A percentile compares a stretch with the other conserved stretches of the same genome.
Conservation (phyloP, 2,329 filamentous ascomycete genomes). For the Ramularia collo-cygni region DNA sequence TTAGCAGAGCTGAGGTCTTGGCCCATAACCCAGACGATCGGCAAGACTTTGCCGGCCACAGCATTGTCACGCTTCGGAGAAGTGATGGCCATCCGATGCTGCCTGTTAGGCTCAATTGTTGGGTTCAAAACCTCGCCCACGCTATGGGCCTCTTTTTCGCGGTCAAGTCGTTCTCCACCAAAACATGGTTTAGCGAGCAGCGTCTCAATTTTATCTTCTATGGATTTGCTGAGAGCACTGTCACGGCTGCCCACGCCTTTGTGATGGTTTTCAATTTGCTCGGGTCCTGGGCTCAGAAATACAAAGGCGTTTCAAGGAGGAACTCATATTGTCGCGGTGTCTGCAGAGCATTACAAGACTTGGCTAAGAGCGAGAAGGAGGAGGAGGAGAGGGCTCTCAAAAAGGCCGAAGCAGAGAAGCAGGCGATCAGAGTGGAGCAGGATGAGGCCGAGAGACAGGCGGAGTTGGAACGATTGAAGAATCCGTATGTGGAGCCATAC, state of each 20-base stretch:
- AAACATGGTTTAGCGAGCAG: not conserved
- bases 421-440: not conserved
- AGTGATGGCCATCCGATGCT: slow-evolving; percentile 8
- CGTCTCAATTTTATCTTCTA: slow-evolving; percentile 15
- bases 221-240: slow-evolving; percentile 22
- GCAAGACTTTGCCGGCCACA: slow-evolving; percentile 7
- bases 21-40: slow-evolving; percentile 6
- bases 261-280: slow-evolving; percentile 21
- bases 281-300: slow-evolving; percentile 12
- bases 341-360: slow-evolving; percentile 1
- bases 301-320: slow-evolving; percentile 5
- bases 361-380: slow-evolving; percentile 4
- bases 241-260: slow-evolving; percentile 20
- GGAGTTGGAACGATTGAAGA: slow-evolving; percentile 1
- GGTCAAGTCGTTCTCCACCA: not conserved
- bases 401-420: slow-evolving; percentile 5
- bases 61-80: slow-evolving; percentile 7
- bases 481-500: not conserved
- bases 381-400: slow-evolving; percentile 9
- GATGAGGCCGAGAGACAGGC: slow-evolving; percentile 3
- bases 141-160: slow-evolving; percentile 11
- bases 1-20: slow-evolving; percentile 14
- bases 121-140: not conserved
- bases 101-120: slow-evolving; percentile 2
- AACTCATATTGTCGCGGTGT: slow-evolving; percentile 17